A percentile compares a stretch with the other conserved stretches of the same genome.
Conservation (phyloP, 1,284 basidiomycete species). For the Ganoderma boninense region DNA sequence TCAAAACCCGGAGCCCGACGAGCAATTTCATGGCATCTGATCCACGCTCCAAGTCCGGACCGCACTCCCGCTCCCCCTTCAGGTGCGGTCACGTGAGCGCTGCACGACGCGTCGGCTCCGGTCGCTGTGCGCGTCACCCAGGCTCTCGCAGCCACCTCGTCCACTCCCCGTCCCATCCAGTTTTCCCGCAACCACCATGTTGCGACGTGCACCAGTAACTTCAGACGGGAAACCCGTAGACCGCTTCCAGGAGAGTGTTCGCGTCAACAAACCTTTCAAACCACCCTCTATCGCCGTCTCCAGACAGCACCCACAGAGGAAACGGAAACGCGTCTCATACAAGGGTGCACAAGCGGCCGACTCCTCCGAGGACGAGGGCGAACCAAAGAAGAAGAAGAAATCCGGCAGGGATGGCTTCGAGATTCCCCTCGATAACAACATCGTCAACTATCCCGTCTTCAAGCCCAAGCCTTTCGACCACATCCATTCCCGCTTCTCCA, state of each 20-base stretch:
- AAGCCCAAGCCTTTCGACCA: conserved; percentile 82
- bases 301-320: conserved; percentile 73
- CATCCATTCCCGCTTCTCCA: conserved; percentile 77
- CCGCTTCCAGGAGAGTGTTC: conserved; percentile 71
- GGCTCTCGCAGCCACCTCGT: conserved; percentile 11
- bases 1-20: no score
- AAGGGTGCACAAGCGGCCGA: conserved; percentile 66
- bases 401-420: conserved; percentile 58
- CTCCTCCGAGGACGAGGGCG: conserved; percentile 46
- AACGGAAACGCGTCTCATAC: conserved; percentile 87
- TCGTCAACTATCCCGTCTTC: conserved; percentile 85
- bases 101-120: conserved; percentile 24
- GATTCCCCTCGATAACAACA: conserved; percentile 49
- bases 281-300: conserved; percentile 66
- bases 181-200: conserved; percentile 51
- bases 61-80: no score
- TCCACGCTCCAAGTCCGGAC: no score
- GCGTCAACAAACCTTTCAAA: conserved; percentile 84
- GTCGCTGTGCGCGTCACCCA: conserved; percentile 13
- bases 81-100: conserved; percentile 32
- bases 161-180: background rate
- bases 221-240: conserved; percentile 72
- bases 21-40: no score
- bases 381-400: conserved; percentile 67
- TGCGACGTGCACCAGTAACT: conserved; percentile 73